Evolutionary conservation across 805 yeast genomes (phyloP).

Genomic region (Lachancea nothofagi): DNA sequence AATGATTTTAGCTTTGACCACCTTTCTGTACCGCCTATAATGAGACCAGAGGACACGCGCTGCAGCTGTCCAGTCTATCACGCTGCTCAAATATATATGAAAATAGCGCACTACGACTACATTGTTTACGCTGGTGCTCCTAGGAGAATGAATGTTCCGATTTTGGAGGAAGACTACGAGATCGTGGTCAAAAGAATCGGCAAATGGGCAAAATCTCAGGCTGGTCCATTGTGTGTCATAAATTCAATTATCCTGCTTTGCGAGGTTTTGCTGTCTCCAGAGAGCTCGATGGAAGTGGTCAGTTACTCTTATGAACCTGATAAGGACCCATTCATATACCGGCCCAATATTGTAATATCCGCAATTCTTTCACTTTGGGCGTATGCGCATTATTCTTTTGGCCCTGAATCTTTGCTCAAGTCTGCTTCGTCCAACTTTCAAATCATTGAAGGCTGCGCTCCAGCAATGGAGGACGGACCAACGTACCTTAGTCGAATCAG

Average conservation of each 20-base stretch:
- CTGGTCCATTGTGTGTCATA: conserved; percentile 45
- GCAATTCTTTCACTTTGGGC: conserved; percentile 40
- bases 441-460: conserved; percentile 5
- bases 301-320: conserved; percentile 39
- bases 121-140: conserved; percentile 75
- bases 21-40: conserved; percentile 6
- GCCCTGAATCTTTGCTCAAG: conserved; percentile 33
- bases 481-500: conserved; percentile 17
- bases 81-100: conserved; percentile 60
- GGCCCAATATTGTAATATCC: conserved; percentile 28
- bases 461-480: conserved; percentile 17
- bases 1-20: neutral
- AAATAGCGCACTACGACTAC: conserved; percentile 66
- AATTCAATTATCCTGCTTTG: conserved; percentile 52
- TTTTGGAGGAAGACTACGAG: conserved; percentile 43
- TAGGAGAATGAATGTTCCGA: conserved; percentile 59
- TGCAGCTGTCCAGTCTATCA: conserved; percentile 64
- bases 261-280: conserved; percentile 46
- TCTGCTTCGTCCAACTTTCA: conserved; percentile 5
- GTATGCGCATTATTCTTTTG: conserved; percentile 41
- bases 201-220: conserved; percentile 10
- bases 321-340: conserved; percentile 41
- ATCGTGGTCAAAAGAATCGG: conserved; percentile 42
- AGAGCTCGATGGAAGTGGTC: conserved; percentile 30
- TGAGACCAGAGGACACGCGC: conserved; percentile 21